Base-by-base conservation (phyloP, 1,284 basidiomycete species). In the Farysia itapuensis region DNA sequence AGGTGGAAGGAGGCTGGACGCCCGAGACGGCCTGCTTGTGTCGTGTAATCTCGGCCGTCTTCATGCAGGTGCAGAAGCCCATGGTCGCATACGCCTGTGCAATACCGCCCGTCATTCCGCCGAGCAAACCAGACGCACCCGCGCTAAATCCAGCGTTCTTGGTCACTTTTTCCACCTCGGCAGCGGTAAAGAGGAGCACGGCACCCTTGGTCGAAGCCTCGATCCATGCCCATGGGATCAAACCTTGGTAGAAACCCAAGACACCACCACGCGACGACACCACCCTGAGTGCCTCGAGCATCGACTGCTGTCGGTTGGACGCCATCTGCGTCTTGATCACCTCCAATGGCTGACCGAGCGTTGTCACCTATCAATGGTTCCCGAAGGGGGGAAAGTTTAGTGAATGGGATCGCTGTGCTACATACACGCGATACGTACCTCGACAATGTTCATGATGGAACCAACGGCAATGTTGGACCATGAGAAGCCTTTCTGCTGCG, bases 191-290 rank as follows among this genome's bases (percentile, higher is more conserved):
- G 56, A 99, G 82, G 28, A 99, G 83, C 28, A 99, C 95, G 42
- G 84, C 95, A 40, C 95, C 95, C 78, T 99, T 99, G 3, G 95
- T 98, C 1, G 93, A 96, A 2, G 94, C 95, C 79, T 99, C 95
- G 73, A 99, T 96, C 95, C 95, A 98, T 21, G 95, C 95, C 94
- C 94, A 98, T 70, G 94, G 95, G 77, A 98, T 98, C 48, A 99
- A 84, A 67, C 95, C 95, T 80, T 99, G 95, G 81, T 92, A 99
- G 82, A 96, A 93, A 34, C 95, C 95, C 30, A 81, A 77, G 44
- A 88, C 78, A 60, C 94, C 92, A 64, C 95, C 95, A 64, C 95
- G 86, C 67, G 86, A 84, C 88, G 90, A 94, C 50, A 98, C 90
- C 5, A 86, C 86, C 65, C 82, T 81, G 69, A 90, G 82, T 8